These are phyloP conservation scores for Linum trigynum DNA, from an alignment of 345 rosid genomes.

Conservation along the genomic window DNA sequence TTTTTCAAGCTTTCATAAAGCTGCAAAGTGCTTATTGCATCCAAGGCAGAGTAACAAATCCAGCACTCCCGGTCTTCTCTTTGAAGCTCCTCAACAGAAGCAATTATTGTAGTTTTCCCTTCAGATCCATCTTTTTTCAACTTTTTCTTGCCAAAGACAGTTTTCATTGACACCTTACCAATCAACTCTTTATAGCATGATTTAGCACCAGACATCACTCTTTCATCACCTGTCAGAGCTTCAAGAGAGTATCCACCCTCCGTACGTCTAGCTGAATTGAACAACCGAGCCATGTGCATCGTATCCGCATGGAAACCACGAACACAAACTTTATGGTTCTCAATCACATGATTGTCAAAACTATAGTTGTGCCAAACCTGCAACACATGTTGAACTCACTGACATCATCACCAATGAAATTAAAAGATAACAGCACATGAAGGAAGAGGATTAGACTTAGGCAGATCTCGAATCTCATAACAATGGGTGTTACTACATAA, in stretches of 20 bases:
- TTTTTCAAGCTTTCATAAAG: conserved; percentile 64
- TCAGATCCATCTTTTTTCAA: conserved; percentile 84
- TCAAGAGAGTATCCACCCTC: conserved; percentile 91
- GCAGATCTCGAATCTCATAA: too few species aligned
- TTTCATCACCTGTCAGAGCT: conserved; percentile 70
- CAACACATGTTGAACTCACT: neutral
- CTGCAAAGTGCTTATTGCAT: conserved; percentile 80
- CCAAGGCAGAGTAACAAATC: conserved; percentile 89
- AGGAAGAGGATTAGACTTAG: too few species aligned
- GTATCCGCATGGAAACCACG: conserved; percentile 95
- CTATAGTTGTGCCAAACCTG: conserved; percentile 99
- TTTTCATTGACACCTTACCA: conserved; percentile 87
- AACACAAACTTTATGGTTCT: conserved; percentile 65
- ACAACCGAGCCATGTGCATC: conserved; percentile 96
- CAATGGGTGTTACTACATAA: too few species aligned
- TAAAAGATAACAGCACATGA: neutral
- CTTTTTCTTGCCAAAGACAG: conserved; percentile 70
- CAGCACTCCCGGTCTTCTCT: conserved; percentile 60
- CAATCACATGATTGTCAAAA: conserved; percentile 77
- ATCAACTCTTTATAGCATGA: conserved; percentile 43
- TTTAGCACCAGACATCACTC: conserved; percentile 38
- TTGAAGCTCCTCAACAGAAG: conserved; percentile 85
- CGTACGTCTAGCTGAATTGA: conserved; percentile 81
- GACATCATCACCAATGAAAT: neutral
- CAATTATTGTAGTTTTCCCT: conserved; percentile 55